phyloP scores from a whole-genome alignment of 805 yeast species.

The Phaffomyces thermotolerans region DNA sequence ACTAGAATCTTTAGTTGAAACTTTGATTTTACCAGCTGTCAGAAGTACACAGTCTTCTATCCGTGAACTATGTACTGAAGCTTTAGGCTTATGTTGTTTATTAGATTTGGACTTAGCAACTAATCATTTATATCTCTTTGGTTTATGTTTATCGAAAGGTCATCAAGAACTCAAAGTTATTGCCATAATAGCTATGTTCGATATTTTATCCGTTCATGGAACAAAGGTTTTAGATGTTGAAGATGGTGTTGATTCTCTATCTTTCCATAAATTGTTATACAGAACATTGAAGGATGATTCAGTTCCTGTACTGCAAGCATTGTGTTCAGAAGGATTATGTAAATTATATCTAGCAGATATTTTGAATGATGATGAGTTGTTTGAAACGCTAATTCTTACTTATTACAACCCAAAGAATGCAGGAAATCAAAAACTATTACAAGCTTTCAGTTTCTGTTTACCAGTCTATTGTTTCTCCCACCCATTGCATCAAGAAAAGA shows the following conservation, averaged over 20 bases:
- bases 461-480: slow-evolving; percentile 85
- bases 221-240: slow-evolving; percentile 53
- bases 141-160: slow-evolving; percentile 62
- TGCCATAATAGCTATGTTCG: slow-evolving; percentile 67
- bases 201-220: slow-evolving; percentile 74
- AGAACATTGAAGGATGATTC: slow-evolving; percentile 51
- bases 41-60: slow-evolving; percentile 47
- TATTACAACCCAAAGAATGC: slow-evolving; percentile 68
- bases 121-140: slow-evolving; percentile 56
- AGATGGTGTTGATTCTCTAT: slow-evolving; percentile 56
- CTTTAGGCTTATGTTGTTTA: slow-evolving; percentile 75
- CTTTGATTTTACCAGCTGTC: slow-evolving; percentile 75
- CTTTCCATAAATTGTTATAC: slow-evolving; percentile 63
- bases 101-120: slow-evolving; percentile 60
- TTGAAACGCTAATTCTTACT: slow-evolving; percentile 62
- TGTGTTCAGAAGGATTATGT: slow-evolving; percentile 81
- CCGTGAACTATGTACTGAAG: slow-evolving; percentile 58
- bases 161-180: slow-evolving; percentile 53
- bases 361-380: slow-evolving; percentile 59
- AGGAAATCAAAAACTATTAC: slow-evolving; percentile 59
- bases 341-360: slow-evolving; percentile 75
- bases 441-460: slow-evolving; percentile 76
- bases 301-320: slow-evolving; percentile 62
- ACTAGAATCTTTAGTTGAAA: slow-evolving; percentile 61
- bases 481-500: slow-evolving; percentile 56